phyloP scores from a whole-genome alignment of 2,329 filamentous ascomycete genomes.

The Epichloe sylvatica region DNA sequence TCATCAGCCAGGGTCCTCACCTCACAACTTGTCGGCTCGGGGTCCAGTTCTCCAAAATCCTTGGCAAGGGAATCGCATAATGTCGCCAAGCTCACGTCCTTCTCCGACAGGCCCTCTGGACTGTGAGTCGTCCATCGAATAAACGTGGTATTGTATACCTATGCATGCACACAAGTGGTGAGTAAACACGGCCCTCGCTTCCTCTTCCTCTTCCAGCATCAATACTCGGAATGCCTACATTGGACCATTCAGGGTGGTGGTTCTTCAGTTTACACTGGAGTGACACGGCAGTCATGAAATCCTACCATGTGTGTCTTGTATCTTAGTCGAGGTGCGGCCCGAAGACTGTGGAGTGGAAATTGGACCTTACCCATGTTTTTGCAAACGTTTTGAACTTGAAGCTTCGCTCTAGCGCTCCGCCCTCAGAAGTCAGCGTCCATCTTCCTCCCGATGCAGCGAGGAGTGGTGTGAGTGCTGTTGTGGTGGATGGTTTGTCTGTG shows the following conservation, averaged over 20 bases:
- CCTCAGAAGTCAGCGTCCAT: conserved; percentile 38
- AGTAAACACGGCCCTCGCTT: background rate
- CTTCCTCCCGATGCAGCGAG: conserved; percentile 25
- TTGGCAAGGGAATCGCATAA: conserved; percentile 46
- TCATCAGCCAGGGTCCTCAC: conserved; percentile 32
- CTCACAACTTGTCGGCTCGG: conserved; percentile 19
- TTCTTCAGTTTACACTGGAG: conserved; percentile 52
- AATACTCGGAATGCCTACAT: conserved; percentile 33
- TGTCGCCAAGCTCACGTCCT: conserved; percentile 47
- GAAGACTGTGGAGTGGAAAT: background rate
- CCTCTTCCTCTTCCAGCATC: background rate
- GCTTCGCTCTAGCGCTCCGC: conserved; percentile 42
- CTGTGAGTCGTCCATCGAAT: conserved; percentile 63
- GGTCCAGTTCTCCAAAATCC: conserved; percentile 40
- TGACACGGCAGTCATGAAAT: conserved; percentile 62
- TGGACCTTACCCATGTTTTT: conserved; percentile 45
- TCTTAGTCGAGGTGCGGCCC: background rate
- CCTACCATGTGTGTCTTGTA: conserved; percentile 25
- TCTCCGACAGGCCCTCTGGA: conserved; percentile 48
- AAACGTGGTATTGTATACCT: conserved; percentile 58
- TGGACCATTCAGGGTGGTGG: conserved; percentile 67
- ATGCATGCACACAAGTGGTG: background rate
- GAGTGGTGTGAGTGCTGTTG: conserved; percentile 24
- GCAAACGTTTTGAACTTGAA: conserved; percentile 53
- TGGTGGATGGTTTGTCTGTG: conserved; percentile 26